These are phyloP conservation scores for Lentinus brumalis DNA, from an alignment of 768 basidiomycete genomes.

Conservation along the genomic window DNA sequence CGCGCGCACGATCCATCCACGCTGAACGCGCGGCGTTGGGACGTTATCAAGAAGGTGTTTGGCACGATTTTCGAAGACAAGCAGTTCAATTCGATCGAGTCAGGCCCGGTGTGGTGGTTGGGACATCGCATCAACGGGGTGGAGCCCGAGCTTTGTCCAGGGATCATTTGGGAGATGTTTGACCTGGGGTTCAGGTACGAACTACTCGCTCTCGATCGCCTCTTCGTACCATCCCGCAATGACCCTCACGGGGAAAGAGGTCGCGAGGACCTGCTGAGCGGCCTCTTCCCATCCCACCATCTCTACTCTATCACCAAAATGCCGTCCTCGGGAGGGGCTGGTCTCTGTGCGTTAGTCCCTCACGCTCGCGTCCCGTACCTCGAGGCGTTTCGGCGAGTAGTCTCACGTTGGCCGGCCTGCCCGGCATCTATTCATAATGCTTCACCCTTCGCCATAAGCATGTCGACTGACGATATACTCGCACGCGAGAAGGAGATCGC, in stretches of 20 bases:
- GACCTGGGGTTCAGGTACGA: slow-evolving; percentile 4
- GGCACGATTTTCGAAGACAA: background rate
- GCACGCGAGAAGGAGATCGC: background rate
- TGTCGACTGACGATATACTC: background rate
- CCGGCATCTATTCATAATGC: background rate
- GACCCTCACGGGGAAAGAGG: background rate
- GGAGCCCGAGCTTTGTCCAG: background rate
- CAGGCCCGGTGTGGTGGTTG: background rate
- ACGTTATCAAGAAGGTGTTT: background rate
- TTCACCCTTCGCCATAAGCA: no score
- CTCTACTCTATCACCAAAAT: background rate
- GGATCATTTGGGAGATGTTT: slow-evolving; percentile 1
- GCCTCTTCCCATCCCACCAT: background rate
- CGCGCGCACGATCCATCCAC: background rate
- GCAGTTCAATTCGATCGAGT: background rate
- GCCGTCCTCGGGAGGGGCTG: background rate
- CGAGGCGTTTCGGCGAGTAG: background rate
- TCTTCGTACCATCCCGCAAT: background rate
- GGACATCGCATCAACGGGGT: background rate
- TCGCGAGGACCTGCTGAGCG: background rate
- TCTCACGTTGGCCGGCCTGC: background rate
- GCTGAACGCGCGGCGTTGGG: background rate
- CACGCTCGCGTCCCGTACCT: background rate
- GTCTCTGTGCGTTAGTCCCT: background rate
- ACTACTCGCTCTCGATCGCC: background rate